Base-by-base conservation (phyloP, 371 early-diverging fungal genomes). In the Chytridiales sp. region DNA sequence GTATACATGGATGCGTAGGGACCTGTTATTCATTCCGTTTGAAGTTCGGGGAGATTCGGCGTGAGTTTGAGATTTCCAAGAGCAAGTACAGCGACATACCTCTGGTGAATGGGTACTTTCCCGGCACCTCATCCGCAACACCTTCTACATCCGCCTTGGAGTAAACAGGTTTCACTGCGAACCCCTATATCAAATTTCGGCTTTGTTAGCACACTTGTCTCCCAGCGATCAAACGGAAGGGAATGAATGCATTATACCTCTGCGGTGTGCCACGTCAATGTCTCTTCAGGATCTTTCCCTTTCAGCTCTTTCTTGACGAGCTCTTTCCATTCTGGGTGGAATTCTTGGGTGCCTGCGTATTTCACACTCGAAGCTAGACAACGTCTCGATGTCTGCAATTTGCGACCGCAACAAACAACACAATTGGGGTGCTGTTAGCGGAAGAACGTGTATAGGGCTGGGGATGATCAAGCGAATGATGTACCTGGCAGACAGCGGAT, bases 1-100 rank as follows among this genome's bases (percentile, higher is more conserved):
- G 92, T 92, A 79, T 92, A 92, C 92, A 92, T 92, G 51, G 91
- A 87, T 0, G 92, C 91, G 53, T 91, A 90, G 0, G 91, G 91
- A 4, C 91, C 68, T 64, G 13, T 31, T 13, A 0, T 39, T 9
- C 9, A 31, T 4, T 6, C 29, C 32, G 8, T 21, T 8, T n/a
- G 44, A 9, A 9, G 44, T 8, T 6, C 8, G 8, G 21, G 49
- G 30, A 48, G 49, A 29, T 3, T 17, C 13, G 30, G 29, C 11
- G 30, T 8, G 49, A 29, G 4, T 9, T 29, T 11, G 17, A 4
- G 4, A 17, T 22, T 26, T 26, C 6, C 9, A 54, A 13, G 47
- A 53, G 13, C 17, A 8, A 19, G 15, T 15, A 51, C 42, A 44
- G 19, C 6, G 26, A 36, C 32, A 3, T 38, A 67, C 72, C 92